Conservation (phyloP, 2,329 filamentous ascomycete species). For the Clonostachys rhizophaga region DNA sequence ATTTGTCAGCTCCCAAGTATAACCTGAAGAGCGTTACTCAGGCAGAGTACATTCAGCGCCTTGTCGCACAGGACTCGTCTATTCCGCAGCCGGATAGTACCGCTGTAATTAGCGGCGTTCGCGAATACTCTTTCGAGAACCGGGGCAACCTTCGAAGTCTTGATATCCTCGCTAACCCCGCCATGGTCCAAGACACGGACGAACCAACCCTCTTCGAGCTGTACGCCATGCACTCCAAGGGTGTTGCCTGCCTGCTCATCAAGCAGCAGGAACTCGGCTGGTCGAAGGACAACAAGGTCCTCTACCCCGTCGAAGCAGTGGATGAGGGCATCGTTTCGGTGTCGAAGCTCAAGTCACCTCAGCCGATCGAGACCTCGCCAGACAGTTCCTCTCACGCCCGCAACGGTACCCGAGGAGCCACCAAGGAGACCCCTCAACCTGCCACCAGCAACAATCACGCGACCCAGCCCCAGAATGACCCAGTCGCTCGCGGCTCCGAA, state of each 20-base stretch:
- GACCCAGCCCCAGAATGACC: constrained; percentile 15
- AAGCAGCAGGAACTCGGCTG: constrained; percentile 89
- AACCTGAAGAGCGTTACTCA: constrained; percentile 78
- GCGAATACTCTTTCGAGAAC: constrained; percentile 87
- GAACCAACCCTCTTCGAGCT: constrained; percentile 85
- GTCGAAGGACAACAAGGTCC: constrained; percentile 84
- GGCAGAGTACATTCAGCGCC: constrained; percentile 77
- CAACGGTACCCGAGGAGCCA: constrained; percentile 21
- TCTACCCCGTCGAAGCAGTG: constrained; percentile 72
- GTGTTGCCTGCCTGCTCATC: constrained; percentile 84
- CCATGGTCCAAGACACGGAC: constrained; percentile 56
- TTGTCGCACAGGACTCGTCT: constrained; percentile 66
- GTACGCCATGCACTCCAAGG: constrained; percentile 96
- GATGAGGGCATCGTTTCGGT: constrained; percentile 71
- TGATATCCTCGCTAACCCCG: constrained; percentile 75
- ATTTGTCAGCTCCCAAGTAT: constrained; percentile 92
- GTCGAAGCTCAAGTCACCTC: constrained; percentile 58
- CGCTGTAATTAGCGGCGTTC: constrained; percentile 93
- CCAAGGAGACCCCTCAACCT: constrained; percentile 26
- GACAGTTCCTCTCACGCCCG: constrained; percentile 8
- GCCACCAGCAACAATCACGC: constrained; percentile 4
- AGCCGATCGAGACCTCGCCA: constrained; percentile 25
- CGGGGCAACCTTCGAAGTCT: constrained; percentile 85
- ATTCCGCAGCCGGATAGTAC: constrained; percentile 88
- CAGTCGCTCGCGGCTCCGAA: constrained; percentile 10